Base-by-base conservation (phyloP, 2,329 filamentous ascomycete species). In the Phoma sp. region DNA sequence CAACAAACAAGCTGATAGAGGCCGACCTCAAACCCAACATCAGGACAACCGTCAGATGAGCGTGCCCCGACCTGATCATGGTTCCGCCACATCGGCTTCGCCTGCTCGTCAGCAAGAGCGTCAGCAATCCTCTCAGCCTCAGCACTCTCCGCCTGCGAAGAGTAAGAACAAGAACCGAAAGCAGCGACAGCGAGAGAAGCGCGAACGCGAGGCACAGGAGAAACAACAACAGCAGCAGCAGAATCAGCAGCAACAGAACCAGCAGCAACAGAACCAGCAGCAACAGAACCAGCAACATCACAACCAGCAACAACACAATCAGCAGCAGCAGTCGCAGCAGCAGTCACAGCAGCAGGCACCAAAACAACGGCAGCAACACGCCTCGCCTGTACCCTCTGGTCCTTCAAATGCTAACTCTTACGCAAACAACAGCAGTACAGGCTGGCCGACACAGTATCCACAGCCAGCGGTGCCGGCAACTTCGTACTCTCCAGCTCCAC, bases 151-250 rank as follows among this genome's bases (percentile, higher is more conserved):
- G 29, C 54, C 64, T 13, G 57, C 62, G 19, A 50, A 62, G 41
- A 60, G 64, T 38, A 71, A 70, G 54, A 70, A 70, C 51, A 70
- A 69, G 59, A 70, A 70, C 35, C 64, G 68, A 39, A 71, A 70
- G 61, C 62, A 65, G 43, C 65, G 63, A 35, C 64, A 64, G 40
- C 64, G 62, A n/a, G 67, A 65, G 55, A 70, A 70, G 58, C 58
- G 64, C 22, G 65, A 69, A 43, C 64, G 65, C 22, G 65, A 70
- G 29, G 43, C 57, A 27, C 63, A 60, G 8, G 57, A 68, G 24
- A 61, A 64, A 13, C 60, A 62, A 27, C 55, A 62, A 12, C 55
- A 60, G n/a, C 57, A 53, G 24, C 62, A 60, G 17, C 25, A 31
- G 6, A 12, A 45, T 1, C 43, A 45, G 21, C 25, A 21, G 1